Evolutionary conservation across 2,329 filamentous ascomycete genomes (phyloP).

Genomic region (Penicillium sp.): DNA sequence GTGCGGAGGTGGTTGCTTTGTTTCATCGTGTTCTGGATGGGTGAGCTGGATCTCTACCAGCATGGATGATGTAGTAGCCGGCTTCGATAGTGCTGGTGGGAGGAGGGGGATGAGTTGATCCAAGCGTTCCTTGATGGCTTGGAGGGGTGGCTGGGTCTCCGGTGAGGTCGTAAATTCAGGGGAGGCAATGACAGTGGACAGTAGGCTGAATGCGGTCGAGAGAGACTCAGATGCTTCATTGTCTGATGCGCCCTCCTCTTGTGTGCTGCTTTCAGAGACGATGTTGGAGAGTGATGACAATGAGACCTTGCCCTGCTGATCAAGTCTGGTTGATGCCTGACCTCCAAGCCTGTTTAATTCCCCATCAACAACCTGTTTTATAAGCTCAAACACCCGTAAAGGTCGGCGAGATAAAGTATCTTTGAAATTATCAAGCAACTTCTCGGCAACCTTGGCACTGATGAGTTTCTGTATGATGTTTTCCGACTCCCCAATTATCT

Average conservation of each 20-base stretch:
- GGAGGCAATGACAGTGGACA: slow-evolving; percentile 49
- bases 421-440: slow-evolving; percentile 47
- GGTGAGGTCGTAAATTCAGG: slow-evolving; percentile 42
- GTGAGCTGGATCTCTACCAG: slow-evolving; percentile 47
- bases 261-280: slow-evolving; percentile 22
- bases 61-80: slow-evolving; percentile 47
- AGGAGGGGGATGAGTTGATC: slow-evolving; percentile 42
- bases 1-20: slow-evolving; percentile 28
- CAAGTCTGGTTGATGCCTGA: slow-evolving; percentile 4
- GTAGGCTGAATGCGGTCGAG: slow-evolving; percentile 46
- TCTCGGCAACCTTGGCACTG: slow-evolving; percentile 47
- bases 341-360: slow-evolving; percentile 31
- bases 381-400: slow-evolving; percentile 45
- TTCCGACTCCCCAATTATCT: slow-evolving; percentile 28
- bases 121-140: slow-evolving; percentile 39
- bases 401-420: slow-evolving; percentile 47
- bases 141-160: slow-evolving; percentile 34
- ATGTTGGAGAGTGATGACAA: slow-evolving; percentile 44
- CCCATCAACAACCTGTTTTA: slow-evolving; percentile 46
- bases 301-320: slow-evolving; percentile 29
- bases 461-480: slow-evolving; percentile 42
- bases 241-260: slow-evolving; percentile 15
- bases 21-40: slow-evolving; percentile 27
- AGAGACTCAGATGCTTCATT: slow-evolving; percentile 42
- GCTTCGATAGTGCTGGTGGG: slow-evolving; percentile 37